A percentile compares a stretch with the other conserved stretches of the same genome.
Conservation (phyloP, 305 asterid species). For the Fraxinus dipetala region DNA sequence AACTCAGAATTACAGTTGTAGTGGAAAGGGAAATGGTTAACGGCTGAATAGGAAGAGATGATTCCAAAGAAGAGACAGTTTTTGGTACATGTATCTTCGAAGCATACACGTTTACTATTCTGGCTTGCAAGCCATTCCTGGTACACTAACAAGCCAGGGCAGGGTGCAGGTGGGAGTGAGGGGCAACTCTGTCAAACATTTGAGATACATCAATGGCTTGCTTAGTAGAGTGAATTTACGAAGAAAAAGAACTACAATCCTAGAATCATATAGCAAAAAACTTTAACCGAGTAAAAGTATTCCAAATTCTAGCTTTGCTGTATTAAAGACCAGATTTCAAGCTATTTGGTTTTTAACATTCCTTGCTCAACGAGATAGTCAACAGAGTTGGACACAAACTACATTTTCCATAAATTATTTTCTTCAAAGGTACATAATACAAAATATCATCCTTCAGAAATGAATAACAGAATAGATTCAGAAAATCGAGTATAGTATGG, state of each 20-base stretch:
- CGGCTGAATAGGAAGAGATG: background rate
- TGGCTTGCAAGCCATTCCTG: background rate
- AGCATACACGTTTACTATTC: background rate
- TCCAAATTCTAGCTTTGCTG: background rate
- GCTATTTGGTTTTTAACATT: background rate
- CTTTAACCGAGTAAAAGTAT: background rate
- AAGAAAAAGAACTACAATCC: background rate
- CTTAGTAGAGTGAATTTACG: background rate
- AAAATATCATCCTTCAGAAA: background rate
- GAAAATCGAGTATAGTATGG: background rate
- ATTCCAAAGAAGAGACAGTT: background rate
- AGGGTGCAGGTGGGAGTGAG: background rate
- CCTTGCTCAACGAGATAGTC: background rate
- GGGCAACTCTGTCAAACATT: background rate
- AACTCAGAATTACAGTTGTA: background rate
- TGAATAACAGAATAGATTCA: background rate
- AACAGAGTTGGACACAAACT: background rate
- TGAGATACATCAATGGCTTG: background rate
- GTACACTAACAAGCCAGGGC: background rate
- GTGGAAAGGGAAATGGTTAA: background rate
- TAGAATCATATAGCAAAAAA: background rate
- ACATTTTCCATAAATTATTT: background rate
- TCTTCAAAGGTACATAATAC: background rate
- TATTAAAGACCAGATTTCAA: background rate
- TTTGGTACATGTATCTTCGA: background rate